These are phyloP conservation scores for Emmonsiellopsis sp. DNA, from an alignment of 2,329 filamentous ascomycete genomes.

Conservation along the genomic window DNA sequence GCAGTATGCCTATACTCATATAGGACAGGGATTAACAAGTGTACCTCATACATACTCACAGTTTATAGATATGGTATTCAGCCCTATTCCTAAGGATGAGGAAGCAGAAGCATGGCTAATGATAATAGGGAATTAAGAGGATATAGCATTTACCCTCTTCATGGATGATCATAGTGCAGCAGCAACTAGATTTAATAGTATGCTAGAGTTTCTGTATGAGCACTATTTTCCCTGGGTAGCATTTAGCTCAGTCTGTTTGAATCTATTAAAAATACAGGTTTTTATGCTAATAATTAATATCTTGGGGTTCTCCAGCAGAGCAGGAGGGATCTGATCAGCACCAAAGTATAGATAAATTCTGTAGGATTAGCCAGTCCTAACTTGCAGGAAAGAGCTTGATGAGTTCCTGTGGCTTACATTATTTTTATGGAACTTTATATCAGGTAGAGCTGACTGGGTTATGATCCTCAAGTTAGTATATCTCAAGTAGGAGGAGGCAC, in stretches of 20 bases:
- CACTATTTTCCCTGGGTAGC: not conserved
- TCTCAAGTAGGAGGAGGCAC: not conserved
- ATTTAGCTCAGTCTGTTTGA: not conserved
- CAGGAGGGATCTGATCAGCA: not conserved
- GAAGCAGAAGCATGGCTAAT: no score
- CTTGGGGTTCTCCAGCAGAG: not conserved
- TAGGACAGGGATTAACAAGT: fast-evolving
- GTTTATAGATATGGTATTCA: no score
- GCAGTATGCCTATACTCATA: no score
- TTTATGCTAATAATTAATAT: not conserved
- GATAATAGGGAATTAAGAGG: no score
- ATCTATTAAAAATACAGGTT: not conserved
- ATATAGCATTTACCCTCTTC: no score
- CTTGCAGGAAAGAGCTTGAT: not conserved
- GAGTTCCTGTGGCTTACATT: not conserved
- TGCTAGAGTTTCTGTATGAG: no score
- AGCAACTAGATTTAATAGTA: no score
- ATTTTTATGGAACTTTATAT: not conserved
- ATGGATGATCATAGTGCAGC: no score
- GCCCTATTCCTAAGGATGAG: no score
- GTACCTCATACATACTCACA: no score
- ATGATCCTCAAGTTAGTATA: not conserved
- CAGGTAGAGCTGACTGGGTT: not conserved
- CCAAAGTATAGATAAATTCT: no score
- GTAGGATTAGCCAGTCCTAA: fast-evolving